These are phyloP conservation scores for Helicosporidium sp. DNA, from an alignment of 139 green algal genomes.

Conservation along the genomic window DNA sequence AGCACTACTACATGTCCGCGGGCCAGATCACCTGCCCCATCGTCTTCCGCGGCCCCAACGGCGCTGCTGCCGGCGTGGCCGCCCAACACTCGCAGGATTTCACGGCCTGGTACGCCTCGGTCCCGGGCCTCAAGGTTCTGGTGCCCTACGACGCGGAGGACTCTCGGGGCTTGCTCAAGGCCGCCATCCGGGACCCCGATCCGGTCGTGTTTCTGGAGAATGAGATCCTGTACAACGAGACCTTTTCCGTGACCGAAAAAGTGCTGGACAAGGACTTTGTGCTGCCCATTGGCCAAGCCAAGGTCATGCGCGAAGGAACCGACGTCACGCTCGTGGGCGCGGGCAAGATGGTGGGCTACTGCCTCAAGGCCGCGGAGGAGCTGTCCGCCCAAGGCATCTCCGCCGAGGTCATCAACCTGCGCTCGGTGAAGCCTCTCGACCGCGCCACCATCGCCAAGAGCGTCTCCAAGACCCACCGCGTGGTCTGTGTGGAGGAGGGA, in stretches of 20 bases:
- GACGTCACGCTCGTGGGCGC: slow-evolving; percentile 82
- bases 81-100: slow-evolving; percentile 98
- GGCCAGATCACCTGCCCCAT: slow-evolving; percentile 80
- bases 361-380: slow-evolving; percentile 67
- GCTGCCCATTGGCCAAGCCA: slow-evolving; percentile 91
- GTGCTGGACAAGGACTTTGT: slow-evolving; percentile 79
- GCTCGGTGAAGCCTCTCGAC: slow-evolving; percentile 84
- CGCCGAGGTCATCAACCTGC: slow-evolving; percentile 88
- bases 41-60: slow-evolving; percentile 95
- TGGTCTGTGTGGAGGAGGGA: slow-evolving; percentile 87
- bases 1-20: slow-evolving; percentile 96
- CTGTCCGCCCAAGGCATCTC: slow-evolving; percentile 75
- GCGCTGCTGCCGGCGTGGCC: slow-evolving; percentile 81
- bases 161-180: slow-evolving; percentile 79
- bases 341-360: slow-evolving; percentile 83
- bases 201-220: slow-evolving; percentile 97
- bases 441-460: slow-evolving; percentile 56
- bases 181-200: slow-evolving; percentile 86
- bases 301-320: slow-evolving; percentile 61
- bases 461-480: slow-evolving; percentile 71
- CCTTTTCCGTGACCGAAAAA: slow-evolving; percentile 50
- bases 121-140: slow-evolving; percentile 93
- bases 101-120: slow-evolving; percentile 80
- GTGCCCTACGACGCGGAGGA: slow-evolving; percentile 89
- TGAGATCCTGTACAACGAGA: slow-evolving; percentile 84